These are phyloP conservation scores for Fusarium continuum DNA, from an alignment of 2,329 filamentous ascomycete genomes.

Conservation along the genomic window DNA sequence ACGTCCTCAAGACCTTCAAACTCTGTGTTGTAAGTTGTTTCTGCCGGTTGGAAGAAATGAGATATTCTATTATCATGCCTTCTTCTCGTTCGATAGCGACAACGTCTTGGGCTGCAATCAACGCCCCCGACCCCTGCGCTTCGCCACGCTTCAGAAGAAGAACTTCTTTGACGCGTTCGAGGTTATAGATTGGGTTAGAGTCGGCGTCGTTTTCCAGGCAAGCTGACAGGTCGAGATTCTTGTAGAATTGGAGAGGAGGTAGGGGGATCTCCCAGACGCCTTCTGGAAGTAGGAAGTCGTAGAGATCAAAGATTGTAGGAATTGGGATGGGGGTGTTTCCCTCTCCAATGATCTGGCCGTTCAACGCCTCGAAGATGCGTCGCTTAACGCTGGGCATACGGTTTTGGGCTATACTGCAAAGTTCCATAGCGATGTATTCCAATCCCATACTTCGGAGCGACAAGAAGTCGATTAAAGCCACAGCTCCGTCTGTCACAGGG, in stretches of 20 bases:
- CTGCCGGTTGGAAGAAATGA: slow-evolving; percentile 71
- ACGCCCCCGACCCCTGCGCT: slow-evolving; percentile 57
- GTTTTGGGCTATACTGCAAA: slow-evolving; percentile 78
- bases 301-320: slow-evolving; percentile 86
- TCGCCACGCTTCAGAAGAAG: slow-evolving; percentile 75
- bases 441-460: slow-evolving; percentile 78
- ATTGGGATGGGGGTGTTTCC: slow-evolving; percentile 73
- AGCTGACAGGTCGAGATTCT: slow-evolving; percentile 71
- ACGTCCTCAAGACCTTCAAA: slow-evolving; percentile 77
- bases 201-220: slow-evolving; percentile 71
- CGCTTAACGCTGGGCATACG: slow-evolving; percentile 76
- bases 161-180: slow-evolving; percentile 77
- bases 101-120: slow-evolving; percentile 61
- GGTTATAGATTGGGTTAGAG: slow-evolving; percentile 68
- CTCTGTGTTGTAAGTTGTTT: slow-evolving; percentile 66
- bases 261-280: slow-evolving; percentile 60
- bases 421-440: slow-evolving; percentile 86
- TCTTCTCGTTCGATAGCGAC: slow-evolving; percentile 66
- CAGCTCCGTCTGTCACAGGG: slow-evolving; percentile 71
- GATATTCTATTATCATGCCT: slow-evolving; percentile 65
- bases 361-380: slow-evolving; percentile 75
- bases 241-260: slow-evolving; percentile 67
- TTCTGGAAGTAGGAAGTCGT: slow-evolving; percentile 79
- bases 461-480: slow-evolving; percentile 80
- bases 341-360: slow-evolving; percentile 76